A percentile compares a stretch with the other conserved stretches of the same genome.
phyloP scores from a whole-genome alignment of 192 early-diverging fungal species.

The Obelidium mucronatum region DNA sequence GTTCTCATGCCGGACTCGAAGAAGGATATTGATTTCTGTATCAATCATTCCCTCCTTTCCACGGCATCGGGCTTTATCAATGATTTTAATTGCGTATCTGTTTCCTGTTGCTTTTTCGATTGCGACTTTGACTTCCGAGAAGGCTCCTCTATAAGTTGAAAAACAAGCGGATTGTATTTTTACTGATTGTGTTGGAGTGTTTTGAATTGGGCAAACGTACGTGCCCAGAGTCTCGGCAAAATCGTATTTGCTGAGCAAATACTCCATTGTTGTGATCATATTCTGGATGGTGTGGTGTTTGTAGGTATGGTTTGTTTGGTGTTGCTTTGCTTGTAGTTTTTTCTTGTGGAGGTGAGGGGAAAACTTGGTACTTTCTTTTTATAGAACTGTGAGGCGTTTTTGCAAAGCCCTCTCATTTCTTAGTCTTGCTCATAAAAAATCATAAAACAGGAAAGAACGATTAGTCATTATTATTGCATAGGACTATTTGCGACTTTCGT shows the following conservation, averaged over 20 bases:
- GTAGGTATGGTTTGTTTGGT: too few species aligned
- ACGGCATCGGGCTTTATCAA: slow-evolving; percentile 70
- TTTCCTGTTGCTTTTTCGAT: slow-evolving; percentile 68
- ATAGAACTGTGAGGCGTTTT: too few species aligned
- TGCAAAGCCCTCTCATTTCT: too few species aligned
- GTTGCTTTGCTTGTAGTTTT: too few species aligned
- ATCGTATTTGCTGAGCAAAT: slow-evolving; percentile 21
- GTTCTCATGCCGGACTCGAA: slow-evolving; percentile 70
- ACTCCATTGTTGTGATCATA: slow-evolving; percentile 31
- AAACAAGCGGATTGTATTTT: background rate
- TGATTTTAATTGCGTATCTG: slow-evolving; percentile 81
- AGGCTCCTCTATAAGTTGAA: slow-evolving; percentile 17
- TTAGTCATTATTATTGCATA: too few species aligned
- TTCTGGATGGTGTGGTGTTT: too few species aligned
- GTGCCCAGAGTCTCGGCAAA: slow-evolving; percentile 28
- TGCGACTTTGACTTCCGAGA: slow-evolving; percentile 58
- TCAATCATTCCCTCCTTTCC: slow-evolving; percentile 69
- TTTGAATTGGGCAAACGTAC: slow-evolving; percentile 5
- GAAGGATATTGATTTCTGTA: slow-evolving; percentile 75
- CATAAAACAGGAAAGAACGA: too few species aligned
- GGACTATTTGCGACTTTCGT: too few species aligned
- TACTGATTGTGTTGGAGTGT: background rate
- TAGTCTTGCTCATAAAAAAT: too few species aligned
- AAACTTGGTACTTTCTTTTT: too few species aligned
- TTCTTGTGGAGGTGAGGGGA: too few species aligned